Evolutionary conservation across 2,329 filamentous ascomycete species (phyloP).

Genomic region (Paraphoma chrysanthemicola): DNA sequence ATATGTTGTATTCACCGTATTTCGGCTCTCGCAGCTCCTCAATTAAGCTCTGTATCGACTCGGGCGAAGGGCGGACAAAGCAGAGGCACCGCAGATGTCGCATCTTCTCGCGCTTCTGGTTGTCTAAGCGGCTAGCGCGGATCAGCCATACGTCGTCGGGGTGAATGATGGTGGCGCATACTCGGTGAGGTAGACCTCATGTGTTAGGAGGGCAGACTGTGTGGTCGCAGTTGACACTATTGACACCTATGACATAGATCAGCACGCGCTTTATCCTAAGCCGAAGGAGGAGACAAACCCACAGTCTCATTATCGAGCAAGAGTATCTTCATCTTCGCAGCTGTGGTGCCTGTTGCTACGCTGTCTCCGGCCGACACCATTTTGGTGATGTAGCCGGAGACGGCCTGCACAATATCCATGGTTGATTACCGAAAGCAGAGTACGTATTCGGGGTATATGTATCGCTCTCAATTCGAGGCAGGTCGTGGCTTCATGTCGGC

Average conservation of each 20-base stretch:
- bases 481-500: not conserved
- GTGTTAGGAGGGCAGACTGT: conserved; percentile 90
- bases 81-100: conserved; percentile 92
- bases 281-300: conserved; percentile 55
- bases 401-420: conserved; percentile 94
- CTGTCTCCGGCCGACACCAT: conserved; percentile 87
- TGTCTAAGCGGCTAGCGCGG: conserved; percentile 74
- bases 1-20: conserved; percentile 96
- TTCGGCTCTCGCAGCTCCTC: conserved; percentile 96
- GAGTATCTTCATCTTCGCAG: conserved; percentile 97
- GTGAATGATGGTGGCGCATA: conserved; percentile 30
- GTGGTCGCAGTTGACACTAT: conserved; percentile 96
- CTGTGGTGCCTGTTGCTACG: conserved; percentile 68
- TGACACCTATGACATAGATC: conserved; percentile 64
- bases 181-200: conserved; percentile 98
- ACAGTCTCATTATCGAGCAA: conserved; percentile 91
- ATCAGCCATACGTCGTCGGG: conserved; percentile 27
- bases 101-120: conserved; percentile 92
- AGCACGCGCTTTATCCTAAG: conserved; percentile 12
- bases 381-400: conserved; percentile 94
- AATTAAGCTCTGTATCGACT: conserved; percentile 91
- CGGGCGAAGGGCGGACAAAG: conserved; percentile 88
- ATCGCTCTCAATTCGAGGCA: not conserved
- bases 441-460: not conserved
- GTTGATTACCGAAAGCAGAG: not conserved